Percentiles rank a stretch among this genome's conserved stretches.
These are phyloP conservation scores for Chernovozyma sophiae-reginae DNA, from an alignment of 1,139 yeast species.

Conservation along the genomic window DNA sequence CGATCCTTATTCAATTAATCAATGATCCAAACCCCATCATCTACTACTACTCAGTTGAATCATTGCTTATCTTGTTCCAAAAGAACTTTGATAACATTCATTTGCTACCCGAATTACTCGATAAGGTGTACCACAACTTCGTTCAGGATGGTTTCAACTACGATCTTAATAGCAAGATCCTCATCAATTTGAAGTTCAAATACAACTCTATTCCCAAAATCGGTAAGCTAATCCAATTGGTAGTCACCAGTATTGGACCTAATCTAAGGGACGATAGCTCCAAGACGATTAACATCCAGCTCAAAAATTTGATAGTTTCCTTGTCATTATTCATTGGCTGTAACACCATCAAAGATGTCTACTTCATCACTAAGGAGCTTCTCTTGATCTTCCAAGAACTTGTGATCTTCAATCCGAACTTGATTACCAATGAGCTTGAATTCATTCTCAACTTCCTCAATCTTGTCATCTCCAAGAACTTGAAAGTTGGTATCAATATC, in stretches of 20 bases:
- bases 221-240: conserved; percentile 25
- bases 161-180: conserved; percentile 19
- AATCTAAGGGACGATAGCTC: conserved; percentile 18
- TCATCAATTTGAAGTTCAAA: conserved; percentile 28
- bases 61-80: conserved; percentile 54
- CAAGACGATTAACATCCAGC: conserved; percentile 13
- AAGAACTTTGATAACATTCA: conserved; percentile 49
- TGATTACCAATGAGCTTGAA: conserved; percentile 28
- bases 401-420: conserved; percentile 36
- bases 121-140: conserved; percentile 46
- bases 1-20: conserved; percentile 57
- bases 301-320: conserved; percentile 29
- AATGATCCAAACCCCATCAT: conserved; percentile 84
- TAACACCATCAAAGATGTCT: conserved; percentile 24
- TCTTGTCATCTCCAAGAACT: conserved; percentile 32
- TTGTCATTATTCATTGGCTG: conserved; percentile 34
- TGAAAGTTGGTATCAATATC: conserved; percentile 34
- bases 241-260: conserved; percentile 40
- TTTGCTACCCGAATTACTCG: conserved; percentile 44
- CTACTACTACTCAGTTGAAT: conserved; percentile 65
- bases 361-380: conserved; percentile 22
- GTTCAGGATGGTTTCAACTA: conserved; percentile 46
- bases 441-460: conserved; percentile 31
- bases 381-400: conserved; percentile 35
- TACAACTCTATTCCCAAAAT: conserved; percentile 22